These are phyloP conservation scores for Plantago ovata DNA, from an alignment of 257 asterid genomes.

Conservation along the genomic window DNA sequence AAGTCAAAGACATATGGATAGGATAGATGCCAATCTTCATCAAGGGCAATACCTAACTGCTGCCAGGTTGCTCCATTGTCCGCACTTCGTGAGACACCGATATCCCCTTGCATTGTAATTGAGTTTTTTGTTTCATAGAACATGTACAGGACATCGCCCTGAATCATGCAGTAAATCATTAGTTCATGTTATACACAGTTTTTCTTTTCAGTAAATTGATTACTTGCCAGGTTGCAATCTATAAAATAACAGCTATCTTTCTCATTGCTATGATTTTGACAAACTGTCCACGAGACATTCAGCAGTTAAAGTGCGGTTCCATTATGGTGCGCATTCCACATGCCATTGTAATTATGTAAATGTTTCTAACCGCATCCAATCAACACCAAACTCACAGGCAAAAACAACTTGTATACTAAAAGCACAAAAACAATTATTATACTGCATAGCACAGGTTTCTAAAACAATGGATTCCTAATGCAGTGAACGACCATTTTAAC, in stretches of 20 bases:
- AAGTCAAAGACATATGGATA: conserved; percentile 87
- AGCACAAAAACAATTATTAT: too few species aligned
- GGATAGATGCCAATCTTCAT: conserved; percentile 99
- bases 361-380: too few species aligned
- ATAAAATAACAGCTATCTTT: background rate
- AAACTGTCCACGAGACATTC: too few species aligned
- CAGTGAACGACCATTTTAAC: too few species aligned
- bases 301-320: too few species aligned
- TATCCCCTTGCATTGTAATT: conserved; percentile 90
- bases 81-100: conserved; percentile 76
- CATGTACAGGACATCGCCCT: conserved; percentile 72
- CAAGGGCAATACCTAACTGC: conserved; percentile 83
- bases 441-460: too few species aligned
- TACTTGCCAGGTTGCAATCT: background rate
- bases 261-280: too few species aligned
- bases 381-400: too few species aligned
- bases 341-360: too few species aligned
- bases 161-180: conserved; percentile 29
- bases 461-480: too few species aligned
- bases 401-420: too few species aligned
- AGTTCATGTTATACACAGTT: conserved; percentile 12
- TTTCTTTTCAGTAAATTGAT: background rate
- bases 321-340: too few species aligned
- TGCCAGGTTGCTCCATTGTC: conserved; percentile 95
- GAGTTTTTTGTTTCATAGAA: conserved; percentile 87